Base-by-base conservation (phyloP, 306 rosid genomes). In the Vachellia pachyceras region DNA sequence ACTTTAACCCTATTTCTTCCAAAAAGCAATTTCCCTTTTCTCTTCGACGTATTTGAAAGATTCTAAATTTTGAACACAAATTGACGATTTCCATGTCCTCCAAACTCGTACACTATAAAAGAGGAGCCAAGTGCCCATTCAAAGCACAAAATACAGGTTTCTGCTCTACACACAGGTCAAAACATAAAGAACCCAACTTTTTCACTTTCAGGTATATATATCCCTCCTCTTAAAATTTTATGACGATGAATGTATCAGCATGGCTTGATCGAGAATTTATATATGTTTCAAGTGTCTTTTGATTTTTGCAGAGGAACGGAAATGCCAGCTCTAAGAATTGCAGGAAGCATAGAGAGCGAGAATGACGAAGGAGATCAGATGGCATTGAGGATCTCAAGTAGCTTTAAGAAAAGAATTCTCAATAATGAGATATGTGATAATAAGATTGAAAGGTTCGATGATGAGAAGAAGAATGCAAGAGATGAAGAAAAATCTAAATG, bases 401-500 rank as follows among this genome's bases (percentile, higher is more conserved):
- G 87, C 71, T 81, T 87, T 49, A 79, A 81, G 66, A 79, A 78
- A 42, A 61, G 77, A 29, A 82, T 77, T 3, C 8, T 82, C 25
- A 77, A 76, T 63, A 75, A 76, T 55, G 80, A 57, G 17, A 23
- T 77, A 10, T 70, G 35, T 10, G 35, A 50, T 74, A 12, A 50
- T 74, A 22, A 82, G 42, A 76, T 76, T 33, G 79, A 75, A 11
- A 84, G 57, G 35, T 42, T 77, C 35, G 84, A 78, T 71, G 42
- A 47, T 47, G 54, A 47, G 18, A 47, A 47, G 54, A 47, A 50
- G 9, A n/a, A 45, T n/a, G n/a, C n/a, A 29, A 29, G 33, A 8
- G 66, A 55, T 78, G 25, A 64, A 55, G 88, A 89, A 84, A 84
- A 88, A 71, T 69, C 86, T 29, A 13, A 49, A 63, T 72, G 79